Evolutionary conservation across 2,329 filamentous ascomycete genomes (phyloP).

Genomic region (Aulographum hederae): DNA sequence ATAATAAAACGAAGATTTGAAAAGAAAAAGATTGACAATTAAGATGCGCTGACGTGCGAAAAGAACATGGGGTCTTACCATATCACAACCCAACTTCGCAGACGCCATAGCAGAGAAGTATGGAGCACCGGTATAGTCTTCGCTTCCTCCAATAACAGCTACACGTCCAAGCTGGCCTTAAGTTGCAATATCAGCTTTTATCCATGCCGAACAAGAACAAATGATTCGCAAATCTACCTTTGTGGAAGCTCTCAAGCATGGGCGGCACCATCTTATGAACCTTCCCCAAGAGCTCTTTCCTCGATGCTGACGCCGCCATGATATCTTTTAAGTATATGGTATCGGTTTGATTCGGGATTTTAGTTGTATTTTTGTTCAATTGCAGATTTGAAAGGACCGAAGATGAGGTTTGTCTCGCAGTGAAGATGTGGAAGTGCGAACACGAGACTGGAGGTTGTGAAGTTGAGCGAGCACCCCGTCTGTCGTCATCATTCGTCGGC

Average conservation of each 20-base stretch:
- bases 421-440: too few relatives aligned
- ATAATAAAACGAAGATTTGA: too few relatives aligned
- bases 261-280: slow-evolving; percentile 85
- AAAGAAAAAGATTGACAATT: too few relatives aligned
- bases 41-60: slow-evolving; percentile 7
- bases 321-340: too few relatives aligned
- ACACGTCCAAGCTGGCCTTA: slow-evolving; percentile 80
- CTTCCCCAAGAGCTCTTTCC: slow-evolving; percentile 59
- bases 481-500: too few relatives aligned
- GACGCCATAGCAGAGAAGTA: slow-evolving; percentile 98
- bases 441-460: too few relatives aligned
- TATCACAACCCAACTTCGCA: slow-evolving; percentile 73
- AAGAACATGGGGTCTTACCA: slow-evolving; percentile 49
- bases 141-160: slow-evolving; percentile 83
- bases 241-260: slow-evolving; percentile 90
- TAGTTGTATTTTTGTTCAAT: too few relatives aligned
- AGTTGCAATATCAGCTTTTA: neutral
- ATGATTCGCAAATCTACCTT: slow-evolving; percentile 49
- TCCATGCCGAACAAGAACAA: slow-evolving; percentile 2
- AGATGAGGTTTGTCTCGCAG: too few relatives aligned
- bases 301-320: slow-evolving; percentile 32
- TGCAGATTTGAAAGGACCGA: too few relatives aligned
- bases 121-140: slow-evolving; percentile 91
- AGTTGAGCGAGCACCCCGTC: too few relatives aligned
- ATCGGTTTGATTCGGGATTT: too few relatives aligned